Base-by-base conservation (phyloP, 345 rosid genomes). In the Toxicodendron radicans region DNA sequence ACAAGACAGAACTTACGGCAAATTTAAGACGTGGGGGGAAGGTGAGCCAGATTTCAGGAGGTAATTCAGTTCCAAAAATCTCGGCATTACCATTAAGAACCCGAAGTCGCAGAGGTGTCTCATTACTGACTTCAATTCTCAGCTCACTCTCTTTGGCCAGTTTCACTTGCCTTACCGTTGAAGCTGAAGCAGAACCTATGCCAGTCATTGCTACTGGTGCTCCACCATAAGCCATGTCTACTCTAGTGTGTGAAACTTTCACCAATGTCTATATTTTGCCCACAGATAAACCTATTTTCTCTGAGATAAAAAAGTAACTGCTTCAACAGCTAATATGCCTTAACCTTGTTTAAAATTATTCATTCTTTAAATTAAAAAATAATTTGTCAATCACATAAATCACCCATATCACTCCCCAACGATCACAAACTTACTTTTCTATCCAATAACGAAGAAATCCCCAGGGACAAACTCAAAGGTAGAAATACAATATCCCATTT, bases 1-100 rank as follows among this genome's bases (percentile, higher is more conserved):
- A 14, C 3, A 48, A 75, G 33, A 32, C 8, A 13, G 33, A 35
- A 56, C 79, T 81, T 78, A 95, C 99, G 0, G 98, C 96, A 53
- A 95, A 91, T 69, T 93, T 93, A 72, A 85, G 79, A 54, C 91
- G 93, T 58, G 98, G 98, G 73, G 98, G 92, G 81, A 91, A 93
- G 20, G 93, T 80, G 72, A 92, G 86, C 97, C 96, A 89, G 73
- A 86, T 89, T 75, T 89, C 92, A 14, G 92, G 96, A 23, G 99
- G 96, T 43, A 95, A 73, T 81, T 95, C 96, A 64, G 97, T 83
- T 75, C 98, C 97, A 57, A 84, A 95, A 58, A 95, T 95, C 87
- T 93, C 98, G 35, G 97, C 98, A 0, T 86, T 89, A 64, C 98
- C 98, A 71, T 85, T 85, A 48, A 95, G 86, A 30, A 93, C 78